phyloP scores from a whole-genome alignment of 2,329 filamentous ascomycete species.

The Paecilomyces variotii region DNA sequence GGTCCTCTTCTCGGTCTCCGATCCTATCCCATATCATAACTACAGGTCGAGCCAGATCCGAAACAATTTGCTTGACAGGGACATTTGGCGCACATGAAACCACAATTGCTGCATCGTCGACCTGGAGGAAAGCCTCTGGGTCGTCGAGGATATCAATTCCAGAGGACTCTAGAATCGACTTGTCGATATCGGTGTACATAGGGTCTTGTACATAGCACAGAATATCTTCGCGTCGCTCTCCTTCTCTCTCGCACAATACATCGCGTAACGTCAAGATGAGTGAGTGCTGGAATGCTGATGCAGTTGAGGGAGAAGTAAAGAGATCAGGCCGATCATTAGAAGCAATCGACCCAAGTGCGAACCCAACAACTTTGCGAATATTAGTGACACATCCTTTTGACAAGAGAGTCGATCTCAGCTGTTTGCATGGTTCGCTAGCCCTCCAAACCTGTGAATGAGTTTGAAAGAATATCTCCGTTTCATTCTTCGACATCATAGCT shows the following conservation, averaged over 20 bases:
- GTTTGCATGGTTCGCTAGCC: constrained; percentile 1
- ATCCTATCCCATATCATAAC: constrained; percentile 14
- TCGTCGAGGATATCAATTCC: constrained; percentile 18
- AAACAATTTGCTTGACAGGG: constrained; percentile 29
- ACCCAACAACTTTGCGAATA: constrained; percentile 3
- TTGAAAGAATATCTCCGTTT: constrained; percentile 2
- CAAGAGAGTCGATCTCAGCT: neutral
- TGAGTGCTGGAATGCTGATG: constrained; percentile 3
- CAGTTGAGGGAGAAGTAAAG: neutral
- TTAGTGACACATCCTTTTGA: neutral
- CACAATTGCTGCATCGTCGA: constrained; percentile 26
- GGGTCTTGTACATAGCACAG: constrained; percentile 17
- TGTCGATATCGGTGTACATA: constrained; percentile 9
- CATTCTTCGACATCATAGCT: neutral
- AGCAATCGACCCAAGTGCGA: constrained; percentile 2
- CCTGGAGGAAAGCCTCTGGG: constrained; percentile 23
- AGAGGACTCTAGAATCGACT: constrained; percentile 5
- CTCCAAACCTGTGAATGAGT: constrained; percentile 1
- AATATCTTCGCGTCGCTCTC: neutral
- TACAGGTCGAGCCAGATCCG: constrained; percentile 26
- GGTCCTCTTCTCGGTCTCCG: neutral
- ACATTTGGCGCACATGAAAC: constrained; percentile 23
- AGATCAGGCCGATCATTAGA: neutral
- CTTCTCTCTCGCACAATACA: neutral
- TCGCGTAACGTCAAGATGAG: constrained; percentile 3